Conservation (phyloP, 371 early-diverging fungal species). For the Dichotomocladium elegans region DNA sequence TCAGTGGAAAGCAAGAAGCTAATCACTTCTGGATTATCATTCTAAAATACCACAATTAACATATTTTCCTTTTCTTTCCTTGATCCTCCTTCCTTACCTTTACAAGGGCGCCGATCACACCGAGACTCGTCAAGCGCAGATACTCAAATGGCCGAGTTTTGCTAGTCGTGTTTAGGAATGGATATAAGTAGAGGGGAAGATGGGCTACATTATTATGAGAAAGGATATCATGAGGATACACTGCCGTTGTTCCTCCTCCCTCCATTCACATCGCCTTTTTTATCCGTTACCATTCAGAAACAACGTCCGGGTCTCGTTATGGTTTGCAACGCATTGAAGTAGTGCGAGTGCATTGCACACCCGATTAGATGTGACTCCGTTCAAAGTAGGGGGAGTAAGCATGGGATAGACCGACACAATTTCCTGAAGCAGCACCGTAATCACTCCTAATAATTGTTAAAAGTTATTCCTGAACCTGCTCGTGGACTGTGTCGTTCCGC, state of each 20-base stretch:
- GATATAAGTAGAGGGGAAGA: conserved; percentile 96
- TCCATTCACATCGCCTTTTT: not conserved
- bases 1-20: conserved; percentile 95
- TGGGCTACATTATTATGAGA: conserved; percentile 73
- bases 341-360: conserved; percentile 96
- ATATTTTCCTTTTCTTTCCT: not conserved
- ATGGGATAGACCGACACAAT: conserved; percentile 92
- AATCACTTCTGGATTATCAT: conserved; percentile 93
- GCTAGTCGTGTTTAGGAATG: conserved; percentile 96
- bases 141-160: conserved; percentile 94
- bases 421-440: conserved; percentile 92
- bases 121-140: conserved; percentile 87
- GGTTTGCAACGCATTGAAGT: conserved; percentile 94
- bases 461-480: not conserved
- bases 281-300: conserved; percentile 73
- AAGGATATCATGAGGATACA: not conserved
- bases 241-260: too few species aligned
- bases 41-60: conserved; percentile 37
- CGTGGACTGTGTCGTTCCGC: too few species aligned
- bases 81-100: conserved; percentile 54
- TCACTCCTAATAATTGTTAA: conserved; percentile 62
- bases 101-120: conserved; percentile 95
- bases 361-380: conserved; percentile 86
- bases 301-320: conserved; percentile 84
- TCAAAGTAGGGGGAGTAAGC: conserved; percentile 82